A percentile compares a stretch with the other conserved stretches of the same genome.
These are phyloP conservation scores for Rhododendron griersonianum DNA, from an alignment of 148 eudicot genomes.

Conservation along the genomic window DNA sequence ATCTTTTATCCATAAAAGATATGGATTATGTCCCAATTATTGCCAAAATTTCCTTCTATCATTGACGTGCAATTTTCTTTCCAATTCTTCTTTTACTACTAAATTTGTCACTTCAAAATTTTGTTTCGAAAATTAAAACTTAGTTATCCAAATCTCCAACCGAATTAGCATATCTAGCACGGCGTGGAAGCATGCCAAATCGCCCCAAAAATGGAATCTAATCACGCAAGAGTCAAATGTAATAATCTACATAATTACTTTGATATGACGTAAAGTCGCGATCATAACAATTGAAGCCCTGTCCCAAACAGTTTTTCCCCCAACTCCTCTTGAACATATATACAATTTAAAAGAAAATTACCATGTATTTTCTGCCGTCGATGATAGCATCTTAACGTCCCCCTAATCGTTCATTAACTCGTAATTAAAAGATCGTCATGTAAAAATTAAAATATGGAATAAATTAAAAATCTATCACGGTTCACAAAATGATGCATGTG, in stretches of 20 bases:
- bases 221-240: neutral
- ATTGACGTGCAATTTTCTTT: neutral
- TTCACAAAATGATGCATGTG: neutral
- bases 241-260: neutral
- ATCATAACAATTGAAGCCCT: neutral
- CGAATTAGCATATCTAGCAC: neutral
- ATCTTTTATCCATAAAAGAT: neutral
- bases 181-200: neutral
- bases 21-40: neutral
- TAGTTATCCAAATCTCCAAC: neutral
- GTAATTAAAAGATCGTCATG: neutral
- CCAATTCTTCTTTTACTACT: neutral
- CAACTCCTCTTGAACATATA: too few species aligned
- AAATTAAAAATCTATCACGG: neutral
- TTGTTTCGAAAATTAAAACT: neutral
- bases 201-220: neutral
- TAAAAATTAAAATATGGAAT: neutral
- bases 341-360: too few species aligned
- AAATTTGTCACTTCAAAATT: neutral
- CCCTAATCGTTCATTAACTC: neutral
- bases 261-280: neutral
- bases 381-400: neutral
- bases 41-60: neutral
- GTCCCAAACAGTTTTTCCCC: too few species aligned
- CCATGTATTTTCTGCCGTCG: neutral